A percentile compares a stretch with the other conserved stretches of the same genome.
These are phyloP conservation scores for Carpediemonas membranifera DNA, from an alignment of 78 protist genomes.

Conservation along the genomic window DNA sequence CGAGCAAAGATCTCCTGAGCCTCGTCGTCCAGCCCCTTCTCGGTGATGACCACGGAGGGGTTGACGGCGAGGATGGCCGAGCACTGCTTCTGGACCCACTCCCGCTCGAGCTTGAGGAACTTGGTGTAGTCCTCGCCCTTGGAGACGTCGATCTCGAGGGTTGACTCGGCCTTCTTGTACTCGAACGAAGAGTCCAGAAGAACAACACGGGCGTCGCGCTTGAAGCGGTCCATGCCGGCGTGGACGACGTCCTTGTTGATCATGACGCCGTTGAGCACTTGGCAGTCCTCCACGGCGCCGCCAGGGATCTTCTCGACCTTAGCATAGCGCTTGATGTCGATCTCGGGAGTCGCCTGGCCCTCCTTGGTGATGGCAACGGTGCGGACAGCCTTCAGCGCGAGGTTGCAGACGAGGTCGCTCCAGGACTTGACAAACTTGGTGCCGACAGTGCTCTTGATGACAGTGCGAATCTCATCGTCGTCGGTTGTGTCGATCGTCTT, in stretches of 20 bases:
- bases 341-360: constrained; percentile 45
- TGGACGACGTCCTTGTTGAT: constrained; percentile 95
- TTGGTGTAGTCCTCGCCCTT: constrained; percentile 9
- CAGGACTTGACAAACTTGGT: constrained; percentile 47
- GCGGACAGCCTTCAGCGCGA: constrained; percentile 90
- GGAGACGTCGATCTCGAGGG: not conserved
- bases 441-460: constrained; percentile 29
- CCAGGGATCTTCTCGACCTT: constrained; percentile 97
- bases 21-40: constrained; percentile 87
- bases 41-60: constrained; percentile 96
- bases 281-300: constrained; percentile 78
- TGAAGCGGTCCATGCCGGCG: constrained; percentile 81
- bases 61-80: constrained; percentile 70
- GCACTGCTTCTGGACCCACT: constrained; percentile 65
- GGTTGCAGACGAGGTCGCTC: constrained; percentile 60
- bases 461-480: constrained; percentile 20
- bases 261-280: constrained; percentile 88
- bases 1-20: constrained; percentile 82
- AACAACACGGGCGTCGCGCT: constrained; percentile 86
- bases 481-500: constrained; percentile 53
- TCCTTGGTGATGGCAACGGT: constrained; percentile 41
- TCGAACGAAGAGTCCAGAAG: constrained; percentile 94
- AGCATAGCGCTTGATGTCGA: constrained; percentile 93
- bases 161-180: constrained; percentile 91
- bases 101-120: constrained; percentile 75